These are phyloP conservation scores for Trichoderma asperellum DNA, from an alignment of 2,329 filamentous ascomycete species.

Conservation along the genomic window DNA sequence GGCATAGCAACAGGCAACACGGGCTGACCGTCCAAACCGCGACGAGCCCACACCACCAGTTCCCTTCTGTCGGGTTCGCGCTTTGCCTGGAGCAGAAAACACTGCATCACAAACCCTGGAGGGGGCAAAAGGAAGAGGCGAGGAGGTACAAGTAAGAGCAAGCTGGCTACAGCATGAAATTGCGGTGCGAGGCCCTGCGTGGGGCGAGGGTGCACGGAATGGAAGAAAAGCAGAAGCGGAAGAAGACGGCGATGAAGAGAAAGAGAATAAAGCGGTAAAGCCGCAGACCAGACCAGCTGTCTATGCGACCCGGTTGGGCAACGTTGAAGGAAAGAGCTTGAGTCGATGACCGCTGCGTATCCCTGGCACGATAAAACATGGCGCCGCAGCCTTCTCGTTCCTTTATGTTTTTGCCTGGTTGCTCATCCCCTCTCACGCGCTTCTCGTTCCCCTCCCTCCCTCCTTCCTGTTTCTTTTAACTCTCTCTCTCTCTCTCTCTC, in stretches of 20 bases:
- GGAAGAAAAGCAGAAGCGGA: neutral
- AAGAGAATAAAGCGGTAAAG: neutral
- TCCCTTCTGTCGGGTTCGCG: constrained; percentile 25
- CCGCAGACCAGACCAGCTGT: neutral
- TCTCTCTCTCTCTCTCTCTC: too few species aligned
- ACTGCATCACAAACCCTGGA: constrained; percentile 24
- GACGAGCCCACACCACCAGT: constrained; percentile 29
- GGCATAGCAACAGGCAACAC: constrained; percentile 5
- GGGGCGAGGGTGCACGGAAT: neutral
- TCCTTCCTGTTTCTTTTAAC: neutral
- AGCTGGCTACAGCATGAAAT: neutral
- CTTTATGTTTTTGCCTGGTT: neutral
- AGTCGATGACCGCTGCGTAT: neutral
- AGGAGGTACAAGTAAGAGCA: neutral
- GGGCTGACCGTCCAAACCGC: constrained; percentile 11
- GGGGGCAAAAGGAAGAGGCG: constrained; percentile 1
- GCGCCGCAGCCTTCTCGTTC: neutral
- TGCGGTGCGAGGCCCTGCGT: neutral
- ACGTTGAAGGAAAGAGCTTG: neutral
- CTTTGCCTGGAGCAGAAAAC: constrained; percentile 23
- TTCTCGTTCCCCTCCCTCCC: neutral
- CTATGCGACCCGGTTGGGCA: neutral
- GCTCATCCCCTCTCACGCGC: neutral
- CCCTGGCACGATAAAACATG: neutral
- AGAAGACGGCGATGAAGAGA: neutral